Conservation (phyloP, 2,329 filamentous ascomycete genomes). For the Bipolaris gigantea region DNA sequence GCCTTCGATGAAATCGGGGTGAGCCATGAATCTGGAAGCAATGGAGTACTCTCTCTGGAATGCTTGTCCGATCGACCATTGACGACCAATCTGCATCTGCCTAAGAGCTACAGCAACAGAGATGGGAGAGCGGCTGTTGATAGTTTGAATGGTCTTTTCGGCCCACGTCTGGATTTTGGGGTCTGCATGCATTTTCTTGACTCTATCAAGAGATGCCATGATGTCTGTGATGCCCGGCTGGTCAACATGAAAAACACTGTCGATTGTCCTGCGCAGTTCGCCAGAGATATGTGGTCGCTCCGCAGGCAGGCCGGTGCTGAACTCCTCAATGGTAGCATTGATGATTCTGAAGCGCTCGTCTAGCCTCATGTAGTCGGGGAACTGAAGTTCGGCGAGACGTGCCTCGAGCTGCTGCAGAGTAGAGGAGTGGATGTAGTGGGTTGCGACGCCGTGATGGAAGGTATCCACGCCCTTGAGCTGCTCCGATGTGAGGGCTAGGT, state of each 20-base stretch:
- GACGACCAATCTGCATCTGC: slow-evolving; percentile 74
- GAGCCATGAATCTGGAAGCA: slow-evolving; percentile 83
- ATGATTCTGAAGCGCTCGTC: slow-evolving; percentile 69
- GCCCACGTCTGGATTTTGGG: slow-evolving; percentile 70
- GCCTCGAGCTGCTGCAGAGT: slow-evolving; percentile 78
- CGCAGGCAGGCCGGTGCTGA: slow-evolving; percentile 79
- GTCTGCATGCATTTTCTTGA: slow-evolving; percentile 41
- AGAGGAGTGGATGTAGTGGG: slow-evolving; percentile 93
- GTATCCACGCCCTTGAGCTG: slow-evolving; percentile 79
- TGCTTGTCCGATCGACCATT: slow-evolving; percentile 81
- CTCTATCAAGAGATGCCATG: slow-evolving; percentile 63
- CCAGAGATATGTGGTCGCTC: slow-evolving; percentile 59
- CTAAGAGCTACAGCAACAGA: slow-evolving; percentile 80
- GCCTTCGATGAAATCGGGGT: slow-evolving; percentile 88
- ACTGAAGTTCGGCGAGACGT: slow-evolving; percentile 84
- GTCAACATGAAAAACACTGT: slow-evolving; percentile 59
- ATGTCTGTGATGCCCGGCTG: slow-evolving; percentile 70
- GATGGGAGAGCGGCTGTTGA: slow-evolving; percentile 80
- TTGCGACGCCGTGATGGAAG: slow-evolving; percentile 89
- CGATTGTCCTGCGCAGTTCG: slow-evolving; percentile 75
- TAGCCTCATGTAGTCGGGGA: slow-evolving; percentile 73
- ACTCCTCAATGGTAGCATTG: slow-evolving; percentile 89
- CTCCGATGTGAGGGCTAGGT: slow-evolving; percentile 89
- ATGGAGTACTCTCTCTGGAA: slow-evolving; percentile 87
- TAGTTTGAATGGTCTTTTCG: slow-evolving; percentile 70